Evolutionary conservation across 2,329 filamentous ascomycete species (phyloP), one percentile per base, ranked within the genome.

Genomic region (Bimuria novae-zelandiae): DNA sequence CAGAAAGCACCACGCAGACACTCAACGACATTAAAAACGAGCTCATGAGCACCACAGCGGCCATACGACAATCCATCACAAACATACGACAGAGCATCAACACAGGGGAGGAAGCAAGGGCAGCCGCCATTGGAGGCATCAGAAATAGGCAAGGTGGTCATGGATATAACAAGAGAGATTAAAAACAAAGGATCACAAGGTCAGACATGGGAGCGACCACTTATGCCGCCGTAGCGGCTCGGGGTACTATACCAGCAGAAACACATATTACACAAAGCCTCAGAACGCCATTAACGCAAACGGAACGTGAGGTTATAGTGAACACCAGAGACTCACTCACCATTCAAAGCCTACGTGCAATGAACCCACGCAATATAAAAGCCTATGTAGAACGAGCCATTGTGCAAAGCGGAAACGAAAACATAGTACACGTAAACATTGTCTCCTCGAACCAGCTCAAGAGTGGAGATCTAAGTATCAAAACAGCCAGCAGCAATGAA

Each of bases 221-320:
- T 42, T 61, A 61, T 44, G 56, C 56, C 47, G 49, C 56, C 3
- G 32, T 39, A 17, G 59, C 46, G 51, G 56, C 51, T 7, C 49
- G 48, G 21, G 37, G 45, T 10, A 2, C 25, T 16, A 33, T 42
- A 41, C 27, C 40, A 55, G 52, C 54, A 60, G 52, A 49, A 52
- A 60, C 36, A 58, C 46, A 54, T 22, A 61, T 57, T 61, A 51
- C 51, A 61, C 50, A 60, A 36, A 54, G 47, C 55, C 36, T 47
- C 19, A 59, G 51, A 52, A 21, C 11, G 14, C 48, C 46, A 30
- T 56, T 59, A 45, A 40, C 19, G 37, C 44, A 60, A 42, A 53
- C 35, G 16, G 48, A 59, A 47, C 52, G 53, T 56, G 40, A 64
- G 49, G 51, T 64, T 27, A 52, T 62, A 10, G 42, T 61, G 17